Evolutionary conservation across 2,329 filamentous ascomycete genomes (phyloP).

Genomic region (Cladobotryum mycophilum): DNA sequence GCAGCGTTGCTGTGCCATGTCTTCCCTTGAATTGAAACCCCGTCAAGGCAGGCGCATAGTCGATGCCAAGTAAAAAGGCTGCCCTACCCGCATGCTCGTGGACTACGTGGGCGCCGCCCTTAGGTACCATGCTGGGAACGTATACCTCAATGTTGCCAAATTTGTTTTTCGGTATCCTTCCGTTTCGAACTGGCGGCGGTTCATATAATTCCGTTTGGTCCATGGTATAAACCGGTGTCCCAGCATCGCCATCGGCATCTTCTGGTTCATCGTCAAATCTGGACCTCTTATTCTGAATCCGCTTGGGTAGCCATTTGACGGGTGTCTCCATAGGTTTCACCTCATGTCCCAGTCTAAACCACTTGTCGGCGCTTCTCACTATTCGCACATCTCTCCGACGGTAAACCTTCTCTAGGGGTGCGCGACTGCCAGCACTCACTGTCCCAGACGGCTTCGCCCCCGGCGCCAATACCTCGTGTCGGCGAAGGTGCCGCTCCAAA

Average conservation of each 20-base stretch:
- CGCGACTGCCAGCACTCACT: constrained; percentile 59
- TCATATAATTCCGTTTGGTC: constrained; percentile 68
- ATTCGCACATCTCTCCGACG: constrained; percentile 72
- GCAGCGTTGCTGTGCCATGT: constrained; percentile 75
- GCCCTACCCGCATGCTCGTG: constrained; percentile 59
- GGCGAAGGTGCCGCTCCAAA: constrained; percentile 74
- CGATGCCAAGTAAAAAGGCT: constrained; percentile 68
- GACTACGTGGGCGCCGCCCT: constrained; percentile 67
- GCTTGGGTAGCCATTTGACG: constrained; percentile 62
- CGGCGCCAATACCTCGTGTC: constrained; percentile 76
- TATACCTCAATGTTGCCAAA: constrained; percentile 94
- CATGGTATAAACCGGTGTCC: constrained; percentile 53
- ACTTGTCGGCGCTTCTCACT: constrained; percentile 75
- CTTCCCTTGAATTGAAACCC: constrained; percentile 85
- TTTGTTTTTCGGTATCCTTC: constrained; percentile 78
- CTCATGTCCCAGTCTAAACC: constrained; percentile 82
- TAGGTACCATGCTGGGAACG: constrained; percentile 84
- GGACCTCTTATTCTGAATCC: constrained; percentile 27
- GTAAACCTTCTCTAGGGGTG: constrained; percentile 69
- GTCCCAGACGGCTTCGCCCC: constrained; percentile 67
- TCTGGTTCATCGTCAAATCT: constrained; percentile 20
- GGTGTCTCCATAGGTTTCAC: constrained; percentile 75
- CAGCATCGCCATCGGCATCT: constrained; percentile 29
- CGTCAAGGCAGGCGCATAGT: constrained; percentile 84
- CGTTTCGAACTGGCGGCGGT: constrained; percentile 68